Percentiles rank a stretch among this genome's conserved stretches.
phyloP scores from a whole-genome alignment of 495 filamentous ascomycete species.

The Darksidea phi region DNA sequence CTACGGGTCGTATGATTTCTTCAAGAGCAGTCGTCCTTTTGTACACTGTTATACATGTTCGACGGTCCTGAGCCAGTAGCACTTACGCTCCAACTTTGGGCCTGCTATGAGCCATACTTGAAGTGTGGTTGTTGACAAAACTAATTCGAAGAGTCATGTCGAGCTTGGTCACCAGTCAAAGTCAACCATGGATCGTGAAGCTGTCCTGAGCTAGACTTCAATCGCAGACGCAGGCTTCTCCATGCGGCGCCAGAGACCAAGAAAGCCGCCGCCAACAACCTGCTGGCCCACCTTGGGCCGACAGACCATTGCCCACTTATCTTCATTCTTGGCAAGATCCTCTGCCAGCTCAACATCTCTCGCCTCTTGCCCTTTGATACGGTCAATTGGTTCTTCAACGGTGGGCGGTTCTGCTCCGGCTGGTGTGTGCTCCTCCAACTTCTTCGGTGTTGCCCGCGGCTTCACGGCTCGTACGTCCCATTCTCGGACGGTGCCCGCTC shows the following conservation, averaged over 20 bases:
- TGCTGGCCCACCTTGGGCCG: slow-evolving; percentile 64
- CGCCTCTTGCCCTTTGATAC: slow-evolving; percentile 20
- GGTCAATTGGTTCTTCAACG: slow-evolving; percentile 18
- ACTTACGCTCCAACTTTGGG: too few relatives aligned
- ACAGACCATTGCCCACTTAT: slow-evolving; percentile 61
- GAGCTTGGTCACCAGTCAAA: too few relatives aligned
- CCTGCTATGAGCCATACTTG: too few relatives aligned
- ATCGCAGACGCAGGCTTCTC: background rate
- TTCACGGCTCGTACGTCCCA: slow-evolving; percentile 66
- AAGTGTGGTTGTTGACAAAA: too few relatives aligned
- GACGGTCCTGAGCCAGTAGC: too few relatives aligned
- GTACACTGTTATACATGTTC: too few relatives aligned
- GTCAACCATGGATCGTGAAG: background rate
- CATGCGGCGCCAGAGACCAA: slow-evolving; percentile 64
- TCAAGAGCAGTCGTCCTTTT: too few relatives aligned
- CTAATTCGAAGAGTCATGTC: too few relatives aligned
- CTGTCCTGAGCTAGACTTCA: background rate
- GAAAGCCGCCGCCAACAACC: slow-evolving; percentile 68
- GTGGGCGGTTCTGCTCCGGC: background rate
- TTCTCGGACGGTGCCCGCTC: slow-evolving; percentile 55
- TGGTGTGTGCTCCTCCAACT: background rate
- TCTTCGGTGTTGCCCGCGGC: slow-evolving; percentile 40
- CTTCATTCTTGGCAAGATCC: slow-evolving; percentile 20
- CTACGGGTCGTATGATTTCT: too few relatives aligned
- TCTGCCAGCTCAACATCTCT: slow-evolving; percentile 34